Base-by-base conservation (phyloP, 768 basidiomycete genomes). In the Xanthoconium purpureum region DNA sequence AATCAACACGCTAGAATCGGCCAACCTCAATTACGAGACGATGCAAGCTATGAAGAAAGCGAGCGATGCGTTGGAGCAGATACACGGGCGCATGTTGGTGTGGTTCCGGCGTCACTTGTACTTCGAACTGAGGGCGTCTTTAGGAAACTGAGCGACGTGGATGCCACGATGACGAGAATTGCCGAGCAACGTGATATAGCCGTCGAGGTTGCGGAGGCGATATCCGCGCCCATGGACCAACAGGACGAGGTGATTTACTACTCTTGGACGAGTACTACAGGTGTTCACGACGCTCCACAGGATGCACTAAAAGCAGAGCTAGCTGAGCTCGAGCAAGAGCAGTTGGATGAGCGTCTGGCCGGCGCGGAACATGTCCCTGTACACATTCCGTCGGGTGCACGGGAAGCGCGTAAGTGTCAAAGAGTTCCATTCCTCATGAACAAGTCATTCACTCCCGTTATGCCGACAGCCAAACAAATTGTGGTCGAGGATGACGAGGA, bases 1-100 rank as follows among this genome's bases (percentile, higher is more conserved):
- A 77, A 88, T 98, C 56, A 95, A 95, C 75, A 96, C 96, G 18
- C 82, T 98, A 44, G 97, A 98, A 73, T 92, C 91, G 15, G 97
- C 97, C 43, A 98, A 98, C 77, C 81, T 98, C 73, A 98, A 99
- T 71, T 88, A 90, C 67, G 94, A 98, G 80, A 98, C 94, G 14
- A 93, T 99, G 90, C 78, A 83, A 20, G 94, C 91, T 29, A 97
- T 99, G 91, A 97, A 94, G 88, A 89, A 90, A 73, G 96, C 91
- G 37, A 83, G 94, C 0, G 85, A 88, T 58, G 97, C 89, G 29
- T 82, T 98, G 72, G 88, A 88, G 73, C 80, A 83, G 47, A 97
- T 98, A 52, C 96, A 98, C 64, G 86, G 87, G 44, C 85, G 85
- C 67, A 79, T 97, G 95, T 97, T 59, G 70, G 94, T 86, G 29